Evolutionary conservation across 495 filamentous ascomycete species (phyloP), one percentile per base, ranked within the genome.

Genomic region (Penicillium manginii): DNA sequence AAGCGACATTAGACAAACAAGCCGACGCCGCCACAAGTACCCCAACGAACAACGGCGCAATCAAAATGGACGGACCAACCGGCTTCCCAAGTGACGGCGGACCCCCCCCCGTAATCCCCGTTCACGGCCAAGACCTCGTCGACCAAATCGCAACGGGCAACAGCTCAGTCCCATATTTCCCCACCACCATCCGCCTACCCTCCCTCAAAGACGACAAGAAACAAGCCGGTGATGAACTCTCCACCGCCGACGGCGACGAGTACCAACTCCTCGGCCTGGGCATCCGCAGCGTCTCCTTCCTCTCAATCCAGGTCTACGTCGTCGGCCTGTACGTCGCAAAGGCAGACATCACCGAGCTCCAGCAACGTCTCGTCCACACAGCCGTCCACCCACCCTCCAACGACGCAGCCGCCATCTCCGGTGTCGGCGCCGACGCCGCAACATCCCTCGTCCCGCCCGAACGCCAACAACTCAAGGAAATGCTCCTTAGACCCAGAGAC

Each of bases 281-380:
- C 9, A 84, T 93, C 50, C 85, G 94, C 52, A 93, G 88, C 8
- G 94, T 98, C 18, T 92, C 87, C 37, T 96, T 97, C 68, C 70
- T 98, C 42, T 75, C 84, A n/a, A 90, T 98, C 23, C 86, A 96
- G 69, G 94, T 98, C 54, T 98, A 98, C 77, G 89, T 97, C 15
- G 89, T 96, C 0, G 94, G 94, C 7, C 77, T 94, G 60, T 98
- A 98, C 73, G 80, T 97, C 23, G 89, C 90, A 19, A 92, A 86
- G 4, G 72, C 84, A 35, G 91, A 96, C 65, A 86, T 98, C 55
- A 70, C 73, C 7, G 66, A 71, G 21, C 72, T 90, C 18, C 86
- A 88, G 66, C 71, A 70, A 52, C 73, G 76, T 23, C 75, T 90
- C 23, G 74, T 89, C 29, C 74, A 73, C 37, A 74, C 71, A 32